phyloP scores from a whole-genome alignment of 2,329 filamentous ascomycete species.

The Ceratocystis colombiana region DNA sequence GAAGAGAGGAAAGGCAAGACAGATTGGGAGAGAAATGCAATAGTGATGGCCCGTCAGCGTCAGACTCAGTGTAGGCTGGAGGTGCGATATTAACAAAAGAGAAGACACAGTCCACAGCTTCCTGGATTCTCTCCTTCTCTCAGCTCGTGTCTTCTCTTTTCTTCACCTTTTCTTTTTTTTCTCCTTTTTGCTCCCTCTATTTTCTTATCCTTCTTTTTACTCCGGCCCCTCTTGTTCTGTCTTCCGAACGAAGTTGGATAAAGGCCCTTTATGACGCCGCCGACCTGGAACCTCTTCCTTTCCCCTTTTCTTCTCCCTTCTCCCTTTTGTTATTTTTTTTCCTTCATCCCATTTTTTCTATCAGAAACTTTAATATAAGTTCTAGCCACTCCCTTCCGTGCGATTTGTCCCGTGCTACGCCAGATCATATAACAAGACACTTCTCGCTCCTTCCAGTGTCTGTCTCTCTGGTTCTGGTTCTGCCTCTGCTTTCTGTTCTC shows the following conservation, averaged over 20 bases:
- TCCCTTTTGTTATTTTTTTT: slow-evolving; percentile 1
- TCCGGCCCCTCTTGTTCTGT: background rate
- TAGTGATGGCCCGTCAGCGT: too few species aligned
- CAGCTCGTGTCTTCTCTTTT: background rate
- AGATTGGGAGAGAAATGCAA: background rate
- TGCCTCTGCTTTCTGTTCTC: slow-evolving; percentile 1
- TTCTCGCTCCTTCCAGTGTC: slow-evolving; percentile 14
- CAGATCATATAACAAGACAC: background rate
- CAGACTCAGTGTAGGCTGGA: too few species aligned
- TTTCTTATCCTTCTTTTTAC: slow-evolving; percentile 1
- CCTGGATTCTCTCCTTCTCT: background rate
- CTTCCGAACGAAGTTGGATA: background rate
- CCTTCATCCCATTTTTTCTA: background rate
- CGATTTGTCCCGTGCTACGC: background rate
- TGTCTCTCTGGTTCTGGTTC: background rate
- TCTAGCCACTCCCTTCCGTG: slow-evolving; percentile 17
- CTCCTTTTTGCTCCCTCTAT: background rate
- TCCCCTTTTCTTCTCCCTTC: background rate
- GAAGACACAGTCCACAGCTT: background rate
- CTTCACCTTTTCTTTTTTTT: background rate
- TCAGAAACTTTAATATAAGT: slow-evolving; percentile 19
- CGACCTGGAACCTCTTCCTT: background rate
- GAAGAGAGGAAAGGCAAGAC: background rate
- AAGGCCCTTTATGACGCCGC: background rate
- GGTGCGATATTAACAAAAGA: background rate